A percentile compares a stretch with the other conserved stretches of the same genome.
phyloP scores from a whole-genome alignment of 495 filamentous ascomycete species.

The Xylaria cubensis region DNA sequence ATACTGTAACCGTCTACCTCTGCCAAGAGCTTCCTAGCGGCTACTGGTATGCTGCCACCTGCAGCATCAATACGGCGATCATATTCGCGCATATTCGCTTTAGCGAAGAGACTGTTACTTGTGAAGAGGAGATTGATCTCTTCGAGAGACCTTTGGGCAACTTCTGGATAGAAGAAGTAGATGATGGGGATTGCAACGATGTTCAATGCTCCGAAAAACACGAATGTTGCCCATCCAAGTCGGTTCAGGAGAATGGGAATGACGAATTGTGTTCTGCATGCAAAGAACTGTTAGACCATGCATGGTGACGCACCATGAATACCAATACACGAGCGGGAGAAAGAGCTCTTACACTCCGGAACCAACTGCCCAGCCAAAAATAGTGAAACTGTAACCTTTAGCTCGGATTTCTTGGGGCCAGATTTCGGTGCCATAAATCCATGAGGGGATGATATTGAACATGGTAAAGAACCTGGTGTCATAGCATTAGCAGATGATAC shows the following conservation, averaged over 20 bases:
- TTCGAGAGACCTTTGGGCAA: constrained; percentile 62
- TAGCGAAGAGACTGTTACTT: constrained; percentile 30
- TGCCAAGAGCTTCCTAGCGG: constrained; percentile 26
- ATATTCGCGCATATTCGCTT: constrained; percentile 29
- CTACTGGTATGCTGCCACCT: constrained; percentile 23
- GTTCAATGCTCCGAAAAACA: constrained; percentile 45
- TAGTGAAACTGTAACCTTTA: constrained; percentile 63
- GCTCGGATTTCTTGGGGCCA: constrained; percentile 59
- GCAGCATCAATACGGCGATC: constrained; percentile 26
- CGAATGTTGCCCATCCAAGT: constrained; percentile 20
- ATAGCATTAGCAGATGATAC: not conserved
- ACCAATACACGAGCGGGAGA: not conserved
- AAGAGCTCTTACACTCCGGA: constrained; percentile 40
- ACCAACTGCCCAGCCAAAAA: constrained; percentile 65
- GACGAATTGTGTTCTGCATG: constrained; percentile 55
- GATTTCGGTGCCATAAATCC: constrained; percentile 65
- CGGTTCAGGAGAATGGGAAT: constrained; percentile 53
- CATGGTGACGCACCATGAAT: not conserved
- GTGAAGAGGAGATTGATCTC: constrained; percentile 64
- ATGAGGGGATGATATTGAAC: constrained; percentile 37
- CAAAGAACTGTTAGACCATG: not conserved
- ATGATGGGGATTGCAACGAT: constrained; percentile 50
- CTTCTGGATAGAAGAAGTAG: constrained; percentile 66
- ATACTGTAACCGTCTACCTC: constrained; percentile 21
- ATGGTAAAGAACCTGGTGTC: constrained; percentile 29